phyloP scores from a whole-genome alignment of 305 asterid genomes.

The Fraxinus xanthoxyloides region DNA sequence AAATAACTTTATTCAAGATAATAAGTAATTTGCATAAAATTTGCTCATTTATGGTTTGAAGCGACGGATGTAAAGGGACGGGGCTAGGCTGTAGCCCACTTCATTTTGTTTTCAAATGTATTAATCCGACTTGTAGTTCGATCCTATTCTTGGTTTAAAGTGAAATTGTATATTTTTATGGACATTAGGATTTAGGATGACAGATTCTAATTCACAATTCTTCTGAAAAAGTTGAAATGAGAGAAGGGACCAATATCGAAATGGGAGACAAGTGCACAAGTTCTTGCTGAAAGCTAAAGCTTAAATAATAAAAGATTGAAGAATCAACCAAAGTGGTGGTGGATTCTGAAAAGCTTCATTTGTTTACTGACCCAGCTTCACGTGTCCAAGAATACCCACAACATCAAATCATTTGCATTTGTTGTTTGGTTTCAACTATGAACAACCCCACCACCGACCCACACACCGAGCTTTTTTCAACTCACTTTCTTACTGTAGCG shows the following conservation, averaged over 20 bases:
- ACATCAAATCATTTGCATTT: neutral
- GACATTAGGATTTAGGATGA: neutral
- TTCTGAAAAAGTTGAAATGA: neutral
- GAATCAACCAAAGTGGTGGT: neutral
- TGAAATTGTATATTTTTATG: neutral
- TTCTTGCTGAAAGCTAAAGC: slow-evolving; percentile 5
- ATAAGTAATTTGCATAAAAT: neutral
- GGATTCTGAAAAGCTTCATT: slow-evolving; percentile 10
- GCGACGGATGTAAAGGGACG: neutral
- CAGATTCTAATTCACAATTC: neutral
- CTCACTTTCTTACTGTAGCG: neutral
- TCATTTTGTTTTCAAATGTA: neutral
- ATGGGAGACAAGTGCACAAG: slow-evolving; percentile 10
- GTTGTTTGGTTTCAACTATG: neutral
- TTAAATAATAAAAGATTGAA: neutral
- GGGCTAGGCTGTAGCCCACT: neutral
- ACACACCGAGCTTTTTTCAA: neutral
- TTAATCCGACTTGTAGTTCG: neutral
- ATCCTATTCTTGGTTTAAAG: neutral
- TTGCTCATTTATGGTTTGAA: neutral
- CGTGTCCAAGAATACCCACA: slow-evolving; percentile 3
- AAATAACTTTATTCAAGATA: neutral
- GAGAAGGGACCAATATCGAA: neutral
- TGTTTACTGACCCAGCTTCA: slow-evolving; percentile 4
- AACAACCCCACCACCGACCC: neutral